Percentiles rank a stretch among this genome's conserved stretches.
phyloP scores from a whole-genome alignment of 768 basidiomycete genomes.

The Boletus coccyginus region DNA sequence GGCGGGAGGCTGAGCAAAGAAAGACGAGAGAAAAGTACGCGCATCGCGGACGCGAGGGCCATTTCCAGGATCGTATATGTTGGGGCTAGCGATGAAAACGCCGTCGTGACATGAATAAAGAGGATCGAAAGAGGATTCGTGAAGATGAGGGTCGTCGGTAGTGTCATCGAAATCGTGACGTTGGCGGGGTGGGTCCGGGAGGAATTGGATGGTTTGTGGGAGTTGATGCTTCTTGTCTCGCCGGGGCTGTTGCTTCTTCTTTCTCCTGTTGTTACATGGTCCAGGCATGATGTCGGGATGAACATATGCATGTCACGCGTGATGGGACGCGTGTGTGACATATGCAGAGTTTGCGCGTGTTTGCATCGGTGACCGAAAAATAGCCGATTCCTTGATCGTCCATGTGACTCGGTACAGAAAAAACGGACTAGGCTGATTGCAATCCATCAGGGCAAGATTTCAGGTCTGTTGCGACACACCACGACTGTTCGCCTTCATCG shows the following conservation, averaged over 20 bases:
- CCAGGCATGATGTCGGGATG: conserved; percentile 50
- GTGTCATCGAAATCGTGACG: conserved; percentile 4
- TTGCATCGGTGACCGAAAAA: conserved; percentile 9
- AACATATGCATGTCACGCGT: conserved; percentile 26
- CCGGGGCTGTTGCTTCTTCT: conserved; percentile 35
- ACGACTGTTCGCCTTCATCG: conserved; percentile 23
- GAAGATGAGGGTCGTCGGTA: conserved; percentile 6
- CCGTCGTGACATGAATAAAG: conserved; percentile 7
- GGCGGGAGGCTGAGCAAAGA: conserved; percentile 65
- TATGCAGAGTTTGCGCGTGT: conserved; percentile 7
- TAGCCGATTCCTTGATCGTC: conserved; percentile 15
- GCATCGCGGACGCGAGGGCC: conserved; percentile 72
- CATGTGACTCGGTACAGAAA: conserved; percentile 18
- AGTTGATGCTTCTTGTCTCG: conserved; percentile 32
- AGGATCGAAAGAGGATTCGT: conserved; percentile 3
- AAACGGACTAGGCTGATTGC: conserved; percentile 18
- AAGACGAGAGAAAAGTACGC: conserved; percentile 62
- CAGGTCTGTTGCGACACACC: conserved; percentile 22
- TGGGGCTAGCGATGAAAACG: conserved; percentile 44
- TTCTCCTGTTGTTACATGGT: conserved; percentile 53
- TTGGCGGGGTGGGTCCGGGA: not conserved
- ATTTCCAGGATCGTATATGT: conserved; percentile 75
- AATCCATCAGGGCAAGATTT: conserved; percentile 26
- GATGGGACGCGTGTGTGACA: conserved; percentile 33
- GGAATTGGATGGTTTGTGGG: not conserved